Conservation (phyloP, 2,329 filamentous ascomycete genomes). For the Dryadomyces sulphureus region DNA sequence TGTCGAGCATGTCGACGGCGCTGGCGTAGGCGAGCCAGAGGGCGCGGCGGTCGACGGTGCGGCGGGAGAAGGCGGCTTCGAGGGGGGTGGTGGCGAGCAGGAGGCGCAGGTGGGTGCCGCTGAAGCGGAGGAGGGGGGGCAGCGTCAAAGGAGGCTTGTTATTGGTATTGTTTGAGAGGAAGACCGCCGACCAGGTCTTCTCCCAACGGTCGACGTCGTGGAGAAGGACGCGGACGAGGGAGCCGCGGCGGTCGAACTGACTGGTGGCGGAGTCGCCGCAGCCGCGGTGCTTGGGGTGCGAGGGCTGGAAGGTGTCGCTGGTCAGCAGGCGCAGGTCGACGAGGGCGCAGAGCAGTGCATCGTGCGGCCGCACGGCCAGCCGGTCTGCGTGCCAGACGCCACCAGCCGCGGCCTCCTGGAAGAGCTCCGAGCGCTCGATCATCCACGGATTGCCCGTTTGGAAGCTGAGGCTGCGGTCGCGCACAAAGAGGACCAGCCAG, state of each 20-base stretch:
- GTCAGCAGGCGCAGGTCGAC: neutral
- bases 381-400: conserved; percentile 20
- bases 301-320: neutral
- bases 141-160: no score
- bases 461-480: conserved; percentile 19
- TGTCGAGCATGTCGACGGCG: conserved; percentile 16
- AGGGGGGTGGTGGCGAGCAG: neutral
- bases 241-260: conserved; percentile 13
- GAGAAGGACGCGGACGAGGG: conserved; percentile 13
- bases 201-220: conserved; percentile 14
- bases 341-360: neutral
- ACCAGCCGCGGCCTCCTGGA: conserved; percentile 17
- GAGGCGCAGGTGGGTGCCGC: neutral
- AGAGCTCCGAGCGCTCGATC: conserved; percentile 23
- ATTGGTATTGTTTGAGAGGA: no score
- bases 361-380: conserved; percentile 11
- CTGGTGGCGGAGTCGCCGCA: neutral
- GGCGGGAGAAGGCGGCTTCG: neutral
- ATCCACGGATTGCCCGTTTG: conserved; percentile 27
- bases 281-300: neutral
- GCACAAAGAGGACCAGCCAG: neutral
- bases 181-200: conserved; percentile 12
- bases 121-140: no score
- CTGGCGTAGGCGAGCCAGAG: conserved; percentile 19
- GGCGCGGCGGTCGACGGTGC: conserved; percentile 11